Evolutionary conservation across 192 early-diverging fungal genomes (phyloP), one percentile per base, ranked within the genome.

Genomic region (Coemansia sp.): DNA sequence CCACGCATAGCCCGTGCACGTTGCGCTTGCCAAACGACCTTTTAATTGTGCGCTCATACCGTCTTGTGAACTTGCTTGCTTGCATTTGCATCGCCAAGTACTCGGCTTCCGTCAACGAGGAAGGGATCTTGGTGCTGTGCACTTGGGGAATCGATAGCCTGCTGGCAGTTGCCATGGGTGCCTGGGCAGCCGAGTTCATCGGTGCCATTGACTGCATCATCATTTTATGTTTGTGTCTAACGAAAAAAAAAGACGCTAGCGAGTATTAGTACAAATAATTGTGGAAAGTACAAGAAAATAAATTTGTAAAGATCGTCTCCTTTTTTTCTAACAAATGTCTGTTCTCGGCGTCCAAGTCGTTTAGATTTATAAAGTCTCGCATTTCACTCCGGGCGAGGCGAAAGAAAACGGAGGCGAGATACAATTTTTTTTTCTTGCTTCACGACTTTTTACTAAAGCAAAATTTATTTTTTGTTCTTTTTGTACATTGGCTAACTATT

Each of bases 1-100:
- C 78, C 0, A 81, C 73, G 14, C 45, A 68, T 36, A 81, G 67
- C 8, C 43, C 46, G 34, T 59, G 62, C 16, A 12, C n/a, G 46
- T 75, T 75, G 39, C 65, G 66, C 46, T 62, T 48, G 10, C 38
- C n/a, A 18, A 53, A 26, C 51, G 51, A 53, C 5, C 24, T 23
- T 9, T 26, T 1, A 9, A 26, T 9, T 26, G 23, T 15, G 18
- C 60, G 71, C 14, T 46, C 21, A 26, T 53, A 26, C 23, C 21
- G 51, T 21, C 18, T 5, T 41, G 2, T 36, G 21, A 55, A 16
- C 21, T 34, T 61, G 6, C 5, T n/a, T 48, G 49, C 30, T 65
- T 18, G 14, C 9, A 39, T 57, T 52, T 18, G 20, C n/a, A 16
- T 36, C 16, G 30, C 33, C 5, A 20, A 46, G 55, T 45, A 48